Evolutionary conservation across 2,329 filamentous ascomycete genomes (phyloP), one percentile per base, ranked within the genome.

Genomic region (Ceratocystis ficicola): DNA sequence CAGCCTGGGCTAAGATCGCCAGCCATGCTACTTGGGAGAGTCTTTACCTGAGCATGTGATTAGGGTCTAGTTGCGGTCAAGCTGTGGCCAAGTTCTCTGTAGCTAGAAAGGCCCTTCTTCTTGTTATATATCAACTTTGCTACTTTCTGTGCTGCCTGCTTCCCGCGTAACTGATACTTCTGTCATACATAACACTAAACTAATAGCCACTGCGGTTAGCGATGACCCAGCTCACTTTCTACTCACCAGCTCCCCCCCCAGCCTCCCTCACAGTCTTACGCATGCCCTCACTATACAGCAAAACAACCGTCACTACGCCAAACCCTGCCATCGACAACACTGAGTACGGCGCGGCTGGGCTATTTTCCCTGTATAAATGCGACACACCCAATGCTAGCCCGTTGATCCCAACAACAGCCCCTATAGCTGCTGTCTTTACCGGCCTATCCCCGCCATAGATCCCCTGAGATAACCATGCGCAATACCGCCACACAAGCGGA

Each of bases 321-420:
- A 83, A 81, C 4, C 81, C 73, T 5, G 81, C 82, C 82, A 84
- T 84, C 1, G 81, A 77, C 17, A 85, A 72, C 1, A 79, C 80
- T 1, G 82, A 80, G 69, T 83, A 83, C 0, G 82, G 81, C 1
- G 81, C 80, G 2, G 81, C 79, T 0, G 75, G 76, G 68, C 79
- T 82, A 64, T 75, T 75, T 6, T 76, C 77, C 71, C 83, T 81
- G 66, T 84, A 83, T 15, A 84, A 74, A 67, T 82, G 81, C 0
- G 82, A 77, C 0, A 82, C 82, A 1, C 82, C 82, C 81, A 85
- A 83, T 2, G 82, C 82, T 0, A 81, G 81, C 0, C 81, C 81
- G 69, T 84, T 85, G 73, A 84, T 78, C 2, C 82, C 82, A 62
- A 83, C 76, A 0, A 80, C 76, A 44, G 81, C 76, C 44, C 82